Evolutionary conservation across 768 basidiomycete species (phyloP).

Genomic region (Pluteus cervinus): DNA sequence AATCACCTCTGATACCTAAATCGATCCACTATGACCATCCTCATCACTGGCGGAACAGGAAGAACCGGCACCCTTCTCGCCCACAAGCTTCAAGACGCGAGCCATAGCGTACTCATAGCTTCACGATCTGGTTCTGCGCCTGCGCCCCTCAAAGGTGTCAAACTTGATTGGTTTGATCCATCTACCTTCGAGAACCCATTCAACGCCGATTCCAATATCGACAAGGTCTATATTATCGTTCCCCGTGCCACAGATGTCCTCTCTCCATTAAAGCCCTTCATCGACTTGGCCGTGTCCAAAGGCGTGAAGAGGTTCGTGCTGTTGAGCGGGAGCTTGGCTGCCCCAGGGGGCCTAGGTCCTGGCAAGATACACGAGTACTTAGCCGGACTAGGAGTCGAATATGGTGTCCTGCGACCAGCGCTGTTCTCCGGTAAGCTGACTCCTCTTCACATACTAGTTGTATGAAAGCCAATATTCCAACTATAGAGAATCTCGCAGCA

Average conservation of each 20-base stretch:
- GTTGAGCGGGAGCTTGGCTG: conserved; percentile 18
- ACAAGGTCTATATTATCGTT: conserved; percentile 5
- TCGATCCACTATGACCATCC: no score
- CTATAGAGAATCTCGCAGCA: conserved; percentile 24
- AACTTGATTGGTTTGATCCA: conserved; percentile 30
- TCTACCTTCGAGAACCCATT: conserved; percentile 26
- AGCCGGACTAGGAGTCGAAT: conserved; percentile 23
- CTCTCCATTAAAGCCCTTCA: conserved; percentile 15
- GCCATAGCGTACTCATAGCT: conserved; percentile 21
- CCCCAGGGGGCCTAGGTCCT: conserved; percentile 15
- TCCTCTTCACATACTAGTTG: neutral
- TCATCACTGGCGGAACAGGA: conserved; percentile 32
- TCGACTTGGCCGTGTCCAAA: conserved; percentile 23
- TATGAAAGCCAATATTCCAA: neutral
- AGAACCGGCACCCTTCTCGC: conserved; percentile 23
- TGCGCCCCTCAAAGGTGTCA: conserved; percentile 19
- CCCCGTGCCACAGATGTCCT: conserved; percentile 7
- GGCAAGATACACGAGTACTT: conserved; percentile 31
- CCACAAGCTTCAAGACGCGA: conserved; percentile 17
- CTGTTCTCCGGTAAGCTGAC: conserved; percentile 28
- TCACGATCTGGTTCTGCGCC: conserved; percentile 21
- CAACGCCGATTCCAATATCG: conserved; percentile 11
- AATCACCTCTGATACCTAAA: no score
- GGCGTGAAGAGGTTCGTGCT: conserved; percentile 29
- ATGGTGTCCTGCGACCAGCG: conserved; percentile 27